Percentiles rank a stretch among this genome's conserved stretches.
phyloP scores from a whole-genome alignment of 108 stramenopile genomes.

The Nitzschia sp. region DNA sequence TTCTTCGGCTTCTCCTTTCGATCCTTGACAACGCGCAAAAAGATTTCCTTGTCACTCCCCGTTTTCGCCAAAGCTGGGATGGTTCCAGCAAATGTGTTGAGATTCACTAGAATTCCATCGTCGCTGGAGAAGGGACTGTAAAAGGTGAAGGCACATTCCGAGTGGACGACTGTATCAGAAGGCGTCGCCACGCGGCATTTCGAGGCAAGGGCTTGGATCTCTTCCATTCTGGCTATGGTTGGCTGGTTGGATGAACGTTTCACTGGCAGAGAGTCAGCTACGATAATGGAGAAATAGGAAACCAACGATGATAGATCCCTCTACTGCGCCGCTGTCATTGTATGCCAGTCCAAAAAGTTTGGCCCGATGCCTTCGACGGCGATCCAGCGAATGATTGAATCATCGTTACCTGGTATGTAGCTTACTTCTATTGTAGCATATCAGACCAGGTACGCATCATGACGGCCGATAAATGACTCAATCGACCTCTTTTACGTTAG shows the following conservation, averaged over 20 bases:
- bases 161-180: constrained; percentile 75
- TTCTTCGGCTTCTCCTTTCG: constrained; percentile 40
- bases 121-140: constrained; percentile 80
- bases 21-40: constrained; percentile 74
- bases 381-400: too few relatives aligned
- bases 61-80: constrained; percentile 62
- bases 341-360: too few relatives aligned
- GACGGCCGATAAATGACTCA: too few relatives aligned
- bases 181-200: constrained; percentile 69
- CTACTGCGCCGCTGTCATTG: too few relatives aligned
- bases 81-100: constrained; percentile 86
- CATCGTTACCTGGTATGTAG: too few relatives aligned
- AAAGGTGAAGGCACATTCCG: constrained; percentile 93
- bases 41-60: constrained; percentile 55
- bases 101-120: constrained; percentile 81
- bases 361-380: too few relatives aligned
- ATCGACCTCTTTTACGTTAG: too few relatives aligned
- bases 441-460: too few relatives aligned
- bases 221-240: constrained; percentile 43
- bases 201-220: constrained; percentile 45
- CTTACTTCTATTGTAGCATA: too few relatives aligned
- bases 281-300: too few relatives aligned
- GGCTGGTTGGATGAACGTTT: not conserved
- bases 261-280: too few relatives aligned
- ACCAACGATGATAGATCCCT: too few relatives aligned